Evolutionary conservation across 768 basidiomycete species (phyloP).

Genomic region (Thelephora ganbajun): DNA sequence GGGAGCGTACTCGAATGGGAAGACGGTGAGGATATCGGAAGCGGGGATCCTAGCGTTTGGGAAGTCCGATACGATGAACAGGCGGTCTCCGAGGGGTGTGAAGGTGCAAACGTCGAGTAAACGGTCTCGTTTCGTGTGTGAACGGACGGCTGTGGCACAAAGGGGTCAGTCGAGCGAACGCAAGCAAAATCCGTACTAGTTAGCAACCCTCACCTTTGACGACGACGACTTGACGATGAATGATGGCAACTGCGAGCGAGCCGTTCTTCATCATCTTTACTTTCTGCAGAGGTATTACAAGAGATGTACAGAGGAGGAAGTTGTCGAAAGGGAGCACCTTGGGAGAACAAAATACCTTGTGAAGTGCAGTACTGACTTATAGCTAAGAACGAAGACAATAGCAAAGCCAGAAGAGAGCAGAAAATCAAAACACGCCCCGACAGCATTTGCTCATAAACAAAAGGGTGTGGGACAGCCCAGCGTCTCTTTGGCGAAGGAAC

Average conservation of each 20-base stretch:
- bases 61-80: constrained; percentile 47
- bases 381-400: no score
- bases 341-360: no score
- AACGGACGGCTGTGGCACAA: constrained; percentile 32
- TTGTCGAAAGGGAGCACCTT: no score
- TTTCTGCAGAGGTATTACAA: no score
- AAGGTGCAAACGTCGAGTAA: constrained; percentile 57
- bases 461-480: no score
- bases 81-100: constrained; percentile 46
- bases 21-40: constrained; percentile 44
- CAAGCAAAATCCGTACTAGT: constrained; percentile 3
- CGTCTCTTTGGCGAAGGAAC: no score
- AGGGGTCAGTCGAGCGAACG: neutral
- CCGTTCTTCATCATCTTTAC: constrained; percentile 24
- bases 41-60: constrained; percentile 50
- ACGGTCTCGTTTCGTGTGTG: constrained; percentile 38
- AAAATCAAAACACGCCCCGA: no score
- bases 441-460: no score
- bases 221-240: constrained; percentile 53
- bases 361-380: no score
- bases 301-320: no score
- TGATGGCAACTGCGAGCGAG: constrained; percentile 52
- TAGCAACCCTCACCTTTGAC: constrained; percentile 39
- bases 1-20: constrained; percentile 26
- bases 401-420: no score